Conservation (phyloP, 2,329 filamentous ascomycete genomes). For the Exserohilum turcica region DNA sequence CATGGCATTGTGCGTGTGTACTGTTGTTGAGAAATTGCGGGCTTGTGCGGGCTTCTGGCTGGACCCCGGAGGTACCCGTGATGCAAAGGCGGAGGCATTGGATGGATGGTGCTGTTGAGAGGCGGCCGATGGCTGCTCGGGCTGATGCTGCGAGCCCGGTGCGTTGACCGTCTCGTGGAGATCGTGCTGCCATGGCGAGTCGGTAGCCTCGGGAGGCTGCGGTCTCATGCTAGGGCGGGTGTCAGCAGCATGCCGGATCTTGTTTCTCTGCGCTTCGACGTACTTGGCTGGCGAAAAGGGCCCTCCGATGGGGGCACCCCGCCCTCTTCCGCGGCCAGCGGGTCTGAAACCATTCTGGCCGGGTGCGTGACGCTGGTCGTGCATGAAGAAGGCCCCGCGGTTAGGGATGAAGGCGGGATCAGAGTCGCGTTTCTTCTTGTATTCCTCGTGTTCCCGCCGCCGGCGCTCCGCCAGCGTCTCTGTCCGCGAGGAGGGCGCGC, state of each 20-base stretch:
- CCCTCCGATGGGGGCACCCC: conserved; percentile 58
- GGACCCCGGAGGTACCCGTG: conserved; percentile 27
- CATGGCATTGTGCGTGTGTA: conserved; percentile 80
- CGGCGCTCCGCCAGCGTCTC: conserved; percentile 71
- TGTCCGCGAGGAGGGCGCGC: conserved; percentile 42
- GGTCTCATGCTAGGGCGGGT: conserved; percentile 45
- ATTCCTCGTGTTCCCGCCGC: conserved; percentile 87
- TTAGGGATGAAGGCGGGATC: conserved; percentile 95
- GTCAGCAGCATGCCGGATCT: conserved; percentile 31
- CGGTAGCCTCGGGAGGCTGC: conserved; percentile 61
- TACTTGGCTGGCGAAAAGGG: conserved; percentile 65
- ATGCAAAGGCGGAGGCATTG: conserved; percentile 25
- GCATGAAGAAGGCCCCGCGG: conserved; percentile 94
- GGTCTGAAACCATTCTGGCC: conserved; percentile 78
- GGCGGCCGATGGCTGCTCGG: conserved; percentile 20
- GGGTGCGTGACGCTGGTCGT: conserved; percentile 83
- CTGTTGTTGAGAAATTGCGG: conserved; percentile 74
- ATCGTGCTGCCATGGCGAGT: conserved; percentile 87
- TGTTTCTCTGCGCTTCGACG: conserved; percentile 34
- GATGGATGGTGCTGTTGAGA: conserved; percentile 26
- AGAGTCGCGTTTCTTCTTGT: conserved; percentile 82
- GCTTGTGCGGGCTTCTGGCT: conserved; percentile 42
- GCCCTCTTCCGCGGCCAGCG: conserved; percentile 65
- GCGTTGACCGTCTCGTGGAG: conserved; percentile 74
- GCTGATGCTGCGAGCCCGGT: conserved; percentile 39